phyloP scores from a whole-genome alignment of 371 early-diverging fungal genomes.

The Apophysomyces elegans region DNA sequence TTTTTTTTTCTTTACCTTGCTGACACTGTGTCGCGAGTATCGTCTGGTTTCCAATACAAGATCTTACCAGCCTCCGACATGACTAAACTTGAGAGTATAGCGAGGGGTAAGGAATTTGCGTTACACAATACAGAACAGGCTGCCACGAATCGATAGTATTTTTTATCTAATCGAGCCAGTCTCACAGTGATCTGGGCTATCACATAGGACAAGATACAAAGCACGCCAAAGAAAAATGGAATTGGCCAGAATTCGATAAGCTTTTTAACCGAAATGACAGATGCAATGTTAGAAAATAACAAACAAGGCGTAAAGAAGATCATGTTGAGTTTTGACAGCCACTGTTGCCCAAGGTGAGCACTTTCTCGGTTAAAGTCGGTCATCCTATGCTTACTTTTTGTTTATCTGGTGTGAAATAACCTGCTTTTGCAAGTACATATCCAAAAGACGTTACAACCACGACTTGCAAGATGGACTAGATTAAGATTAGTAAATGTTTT shows the following conservation, averaged over 20 bases:
- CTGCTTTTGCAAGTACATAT: constrained; percentile 47
- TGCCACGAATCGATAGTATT: constrained; percentile 64
- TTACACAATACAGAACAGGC: constrained; percentile 75
- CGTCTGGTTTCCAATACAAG: constrained; percentile 59
- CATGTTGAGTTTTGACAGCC: constrained; percentile 70
- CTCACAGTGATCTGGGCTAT: constrained; percentile 46
- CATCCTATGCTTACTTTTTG: constrained; percentile 48
- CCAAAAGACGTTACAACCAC: constrained; percentile 53
- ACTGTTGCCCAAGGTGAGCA: constrained; percentile 38
- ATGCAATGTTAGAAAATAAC: constrained; percentile 74
- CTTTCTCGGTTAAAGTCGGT: not conserved
- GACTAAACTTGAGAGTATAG: constrained; percentile 70
- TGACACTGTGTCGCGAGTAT: constrained; percentile 66
- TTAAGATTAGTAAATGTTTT: not conserved
- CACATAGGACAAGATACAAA: constrained; percentile 38
- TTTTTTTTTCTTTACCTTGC: constrained; percentile 48
- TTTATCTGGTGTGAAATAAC: constrained; percentile 49
- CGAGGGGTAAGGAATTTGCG: constrained; percentile 76
- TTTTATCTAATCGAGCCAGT: constrained; percentile 50
- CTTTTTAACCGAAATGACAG: constrained; percentile 60
- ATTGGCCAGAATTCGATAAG: constrained; percentile 74
- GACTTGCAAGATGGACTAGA: constrained; percentile 60
- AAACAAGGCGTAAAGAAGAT: constrained; percentile 80
- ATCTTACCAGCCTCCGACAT: constrained; percentile 66
- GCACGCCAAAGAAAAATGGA: constrained; percentile 64